Conservation (phyloP, 306 rosid genomes). For the Vigna unguiculata region DNA sequence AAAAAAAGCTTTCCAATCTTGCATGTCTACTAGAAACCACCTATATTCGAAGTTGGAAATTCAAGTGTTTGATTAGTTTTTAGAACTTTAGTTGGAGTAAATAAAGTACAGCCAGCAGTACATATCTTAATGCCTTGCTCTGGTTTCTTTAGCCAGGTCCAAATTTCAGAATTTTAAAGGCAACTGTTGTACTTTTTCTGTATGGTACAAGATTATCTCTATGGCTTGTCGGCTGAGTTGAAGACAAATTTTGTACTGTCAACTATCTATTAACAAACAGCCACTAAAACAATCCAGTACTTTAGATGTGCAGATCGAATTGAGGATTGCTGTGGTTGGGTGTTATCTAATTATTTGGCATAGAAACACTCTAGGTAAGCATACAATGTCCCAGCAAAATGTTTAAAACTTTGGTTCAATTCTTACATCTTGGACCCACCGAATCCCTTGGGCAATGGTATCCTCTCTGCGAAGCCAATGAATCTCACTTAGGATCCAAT, state of each 20-base stretch:
- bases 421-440: conserved; percentile 95
- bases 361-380: neutral
- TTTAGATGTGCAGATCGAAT: neutral
- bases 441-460: conserved; percentile 82
- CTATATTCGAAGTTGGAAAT: no score
- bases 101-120: neutral
- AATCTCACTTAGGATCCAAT: conserved; percentile 86
- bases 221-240: neutral
- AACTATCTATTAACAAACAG: neutral
- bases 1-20: neutral
- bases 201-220: conserved; percentile 12
- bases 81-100: neutral
- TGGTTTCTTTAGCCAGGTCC: neutral
- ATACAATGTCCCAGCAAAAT: conserved; percentile 15
- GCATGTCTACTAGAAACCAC: neutral
- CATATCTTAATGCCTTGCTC: neutral
- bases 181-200: neutral
- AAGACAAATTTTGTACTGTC: neutral
- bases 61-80: neutral
- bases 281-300: neutral
- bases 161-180: neutral
- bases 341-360: neutral
- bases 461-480: conserved; percentile 91
- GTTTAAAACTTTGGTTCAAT: conserved; percentile 34
- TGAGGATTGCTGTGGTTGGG: neutral